Evolutionary conservation across 225 moss, liverwort and hornwort genomes (phyloP).

Genomic region (Ulota crispa): DNA sequence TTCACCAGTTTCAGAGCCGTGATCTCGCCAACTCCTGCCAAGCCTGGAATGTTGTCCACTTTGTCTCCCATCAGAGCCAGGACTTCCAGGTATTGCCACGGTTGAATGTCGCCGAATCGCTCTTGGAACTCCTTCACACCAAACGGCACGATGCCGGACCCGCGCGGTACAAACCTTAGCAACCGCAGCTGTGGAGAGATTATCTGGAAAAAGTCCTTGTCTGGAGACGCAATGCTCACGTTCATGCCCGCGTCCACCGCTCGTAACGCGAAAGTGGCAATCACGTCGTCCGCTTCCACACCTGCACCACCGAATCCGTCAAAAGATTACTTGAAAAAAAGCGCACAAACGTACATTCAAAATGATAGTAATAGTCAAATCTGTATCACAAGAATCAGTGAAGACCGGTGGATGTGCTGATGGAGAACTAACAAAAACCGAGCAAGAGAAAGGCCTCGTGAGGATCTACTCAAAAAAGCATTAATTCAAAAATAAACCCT

Average conservation of each 20-base stretch:
- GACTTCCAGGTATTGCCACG: slow-evolving; percentile 51
- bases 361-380: not conserved
- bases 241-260: slow-evolving; percentile 49
- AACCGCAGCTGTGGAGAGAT: slow-evolving; percentile 45
- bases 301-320: slow-evolving; percentile 11
- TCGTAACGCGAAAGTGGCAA: slow-evolving; percentile 49
- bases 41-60: slow-evolving; percentile 57
- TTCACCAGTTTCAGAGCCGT: slow-evolving; percentile 58
- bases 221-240: slow-evolving; percentile 59
- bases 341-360: not conserved
- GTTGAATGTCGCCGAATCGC: slow-evolving; percentile 51
- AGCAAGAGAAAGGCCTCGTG: not conserved
- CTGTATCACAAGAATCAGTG: no score
- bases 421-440: not conserved
- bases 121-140: slow-evolving; percentile 58
- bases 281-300: slow-evolving; percentile 72
- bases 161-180: slow-evolving; percentile 44
- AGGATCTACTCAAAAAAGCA: not conserved
- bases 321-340: not conserved
- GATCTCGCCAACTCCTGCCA: slow-evolving; percentile 58
- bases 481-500: not conserved
- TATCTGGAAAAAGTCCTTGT: slow-evolving; percentile 65
- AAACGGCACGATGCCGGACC: slow-evolving; percentile 51
- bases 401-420: not conserved
- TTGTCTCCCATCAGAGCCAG: slow-evolving; percentile 56